A percentile compares a stretch with the other conserved stretches of the same genome.
Conservation (phyloP, 23 red algal species). For the Gracilaria vermiculophylla region DNA sequence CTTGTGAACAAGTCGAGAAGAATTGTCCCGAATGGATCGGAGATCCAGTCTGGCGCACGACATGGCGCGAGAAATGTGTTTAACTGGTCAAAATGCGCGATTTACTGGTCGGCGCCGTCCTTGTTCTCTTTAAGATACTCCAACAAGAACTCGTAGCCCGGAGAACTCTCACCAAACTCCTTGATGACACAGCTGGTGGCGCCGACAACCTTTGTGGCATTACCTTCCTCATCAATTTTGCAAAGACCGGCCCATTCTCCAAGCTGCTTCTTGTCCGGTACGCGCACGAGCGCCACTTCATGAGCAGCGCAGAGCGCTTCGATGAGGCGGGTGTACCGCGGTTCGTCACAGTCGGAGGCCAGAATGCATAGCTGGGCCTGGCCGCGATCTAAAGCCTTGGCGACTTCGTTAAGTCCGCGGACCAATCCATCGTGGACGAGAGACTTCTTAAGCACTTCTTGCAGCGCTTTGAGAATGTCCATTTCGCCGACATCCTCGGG, state of each 20-base stretch:
- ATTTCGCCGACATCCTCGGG: constrained; percentile 78
- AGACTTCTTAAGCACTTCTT: constrained; percentile 94
- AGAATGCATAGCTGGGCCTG: constrained; percentile 89
- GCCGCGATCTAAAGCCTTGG: constrained; percentile 88
- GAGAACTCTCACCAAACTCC: constrained; percentile 95
- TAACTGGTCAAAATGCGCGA: background rate
- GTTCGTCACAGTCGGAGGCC: constrained; percentile 89
- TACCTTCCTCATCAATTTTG: constrained; percentile 97
- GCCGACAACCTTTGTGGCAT: constrained; percentile 87
- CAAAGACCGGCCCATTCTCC: constrained; percentile 98
- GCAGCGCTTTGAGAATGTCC: constrained; percentile 92
- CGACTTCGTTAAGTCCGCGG: constrained; percentile 86
- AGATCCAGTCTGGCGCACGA: background rate
- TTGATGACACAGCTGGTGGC: constrained; percentile 95
- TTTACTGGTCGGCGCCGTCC: constrained; percentile 30
- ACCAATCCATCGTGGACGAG: constrained; percentile 88
- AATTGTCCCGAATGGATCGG: too few species aligned
- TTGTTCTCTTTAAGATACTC: constrained; percentile 95
- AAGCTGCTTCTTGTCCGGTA: constrained; percentile 91
- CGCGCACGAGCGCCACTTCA: constrained; percentile 84
- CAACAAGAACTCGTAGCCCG: constrained; percentile 87
- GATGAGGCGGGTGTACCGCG: constrained; percentile 70
- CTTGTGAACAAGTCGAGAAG: too few species aligned
- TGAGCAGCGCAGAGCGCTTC: constrained; percentile 87
- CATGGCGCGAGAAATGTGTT: background rate